Evolutionary conservation across 2,329 filamentous ascomycete species (phyloP).

Genomic region (Nemania sp.): DNA sequence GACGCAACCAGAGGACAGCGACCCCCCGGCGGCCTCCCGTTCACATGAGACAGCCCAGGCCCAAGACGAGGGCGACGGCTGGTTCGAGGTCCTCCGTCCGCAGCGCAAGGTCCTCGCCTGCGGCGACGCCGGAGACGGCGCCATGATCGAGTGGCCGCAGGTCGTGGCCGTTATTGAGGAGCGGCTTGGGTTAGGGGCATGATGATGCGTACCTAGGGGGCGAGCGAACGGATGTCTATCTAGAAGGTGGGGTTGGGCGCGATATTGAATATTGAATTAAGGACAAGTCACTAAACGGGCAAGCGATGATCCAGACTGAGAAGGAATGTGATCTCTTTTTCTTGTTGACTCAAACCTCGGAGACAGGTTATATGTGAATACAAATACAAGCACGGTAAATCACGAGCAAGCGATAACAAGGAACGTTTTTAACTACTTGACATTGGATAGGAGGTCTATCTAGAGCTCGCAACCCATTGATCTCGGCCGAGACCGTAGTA

Average conservation of each 20-base stretch:
- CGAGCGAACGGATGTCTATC: not conserved
- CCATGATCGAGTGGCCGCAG: slow-evolving; percentile 83
- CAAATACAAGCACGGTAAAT: not conserved
- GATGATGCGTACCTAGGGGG: not conserved
- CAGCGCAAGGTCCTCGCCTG: slow-evolving; percentile 84
- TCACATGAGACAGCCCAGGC: slow-evolving; percentile 46
- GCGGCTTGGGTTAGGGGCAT: slow-evolving; percentile 53
- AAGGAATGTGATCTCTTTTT: not conserved
- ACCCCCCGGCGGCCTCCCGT: not conserved
- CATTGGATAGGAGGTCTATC: not conserved
- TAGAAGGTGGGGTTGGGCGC: not conserved
- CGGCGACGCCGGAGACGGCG: slow-evolving; percentile 84
- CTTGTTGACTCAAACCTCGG: not conserved
- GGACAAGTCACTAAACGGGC: not conserved
- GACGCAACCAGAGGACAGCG: not conserved
- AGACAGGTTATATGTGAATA: not conserved
- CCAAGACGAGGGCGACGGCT: slow-evolving; percentile 52
- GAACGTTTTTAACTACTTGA: not conserved
- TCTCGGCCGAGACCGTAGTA: too few relatives aligned
- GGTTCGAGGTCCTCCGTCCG: slow-evolving; percentile 79
- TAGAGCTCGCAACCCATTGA: not conserved
- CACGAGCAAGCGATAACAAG: too few relatives aligned
- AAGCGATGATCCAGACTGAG: not conserved
- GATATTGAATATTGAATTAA: too few relatives aligned
- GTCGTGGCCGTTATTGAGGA: slow-evolving; percentile 76